A percentile compares a stretch with the other conserved stretches of the same genome.
phyloP scores from a whole-genome alignment of 2,329 filamentous ascomycete species.

The Zymoseptoria crescenta region DNA sequence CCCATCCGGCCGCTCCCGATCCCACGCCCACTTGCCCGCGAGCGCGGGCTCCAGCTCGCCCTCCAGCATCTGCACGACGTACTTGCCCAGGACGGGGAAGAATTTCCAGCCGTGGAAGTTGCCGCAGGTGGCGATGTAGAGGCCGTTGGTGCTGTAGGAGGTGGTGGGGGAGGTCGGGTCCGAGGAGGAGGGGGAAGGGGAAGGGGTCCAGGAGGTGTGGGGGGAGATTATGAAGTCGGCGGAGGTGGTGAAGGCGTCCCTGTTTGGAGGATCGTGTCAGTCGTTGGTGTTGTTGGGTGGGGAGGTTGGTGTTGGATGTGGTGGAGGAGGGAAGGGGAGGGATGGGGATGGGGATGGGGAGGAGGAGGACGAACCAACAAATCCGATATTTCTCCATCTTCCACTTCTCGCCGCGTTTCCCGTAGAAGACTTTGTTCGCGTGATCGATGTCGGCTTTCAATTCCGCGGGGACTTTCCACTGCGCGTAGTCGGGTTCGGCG shows the following conservation, averaged over 20 bases:
- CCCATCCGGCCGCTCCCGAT: conserved; percentile 50
- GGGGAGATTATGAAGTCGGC: conserved; percentile 45
- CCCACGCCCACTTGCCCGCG: conserved; percentile 49
- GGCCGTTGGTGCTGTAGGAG: conserved; percentile 27
- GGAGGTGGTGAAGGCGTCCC: conserved; percentile 58
- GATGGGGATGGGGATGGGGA: too few species aligned
- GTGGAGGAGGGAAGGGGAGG: too few species aligned
- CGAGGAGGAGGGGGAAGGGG: conserved; percentile 45
- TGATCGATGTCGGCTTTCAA: conserved; percentile 54
- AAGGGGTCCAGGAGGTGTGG: conserved; percentile 39
- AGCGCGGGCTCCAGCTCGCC: conserved; percentile 38
- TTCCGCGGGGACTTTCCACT: conserved; percentile 52
- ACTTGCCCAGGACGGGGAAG: conserved; percentile 31
- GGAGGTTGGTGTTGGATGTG: too few species aligned
- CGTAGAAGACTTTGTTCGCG: conserved; percentile 53
- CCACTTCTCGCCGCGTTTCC: conserved; percentile 48
- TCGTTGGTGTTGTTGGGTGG: too few species aligned
- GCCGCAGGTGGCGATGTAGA: conserved; percentile 42
- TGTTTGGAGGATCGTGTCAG: too few species aligned
- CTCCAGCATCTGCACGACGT: conserved; percentile 30
- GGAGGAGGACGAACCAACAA: conserved; percentile 53
- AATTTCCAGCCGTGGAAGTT: conserved; percentile 34
- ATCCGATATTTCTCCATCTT: conserved; percentile 56
- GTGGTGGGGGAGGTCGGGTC: conserved; percentile 41
- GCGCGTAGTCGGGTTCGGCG: conserved; percentile 48